phyloP scores from a whole-genome alignment of 169 alveolate species.

The Plasmodium ovale region DNA sequence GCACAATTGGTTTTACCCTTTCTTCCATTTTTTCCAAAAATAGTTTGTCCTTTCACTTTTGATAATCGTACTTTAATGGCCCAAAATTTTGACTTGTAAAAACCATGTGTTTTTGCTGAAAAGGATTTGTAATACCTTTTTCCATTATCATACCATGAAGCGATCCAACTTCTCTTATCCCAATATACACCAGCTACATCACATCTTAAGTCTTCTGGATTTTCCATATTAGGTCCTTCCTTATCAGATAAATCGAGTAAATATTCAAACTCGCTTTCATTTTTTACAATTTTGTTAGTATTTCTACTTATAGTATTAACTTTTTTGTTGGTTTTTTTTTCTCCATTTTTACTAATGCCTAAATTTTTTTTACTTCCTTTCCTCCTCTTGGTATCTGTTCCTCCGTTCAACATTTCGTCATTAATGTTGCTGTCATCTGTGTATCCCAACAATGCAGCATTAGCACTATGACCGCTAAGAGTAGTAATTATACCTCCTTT shows the following conservation, averaged over 20 bases:
- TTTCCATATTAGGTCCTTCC: slow-evolving; percentile 79
- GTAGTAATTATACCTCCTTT: not conserved
- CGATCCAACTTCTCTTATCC: slow-evolving; percentile 91
- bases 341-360: slow-evolving; percentile 14
- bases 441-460: not conserved
- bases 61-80: slow-evolving; percentile 88
- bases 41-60: slow-evolving; percentile 80
- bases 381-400: not conserved
- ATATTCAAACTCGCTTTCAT: slow-evolving; percentile 85
- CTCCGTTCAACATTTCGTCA: not conserved
- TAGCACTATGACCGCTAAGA: not conserved
- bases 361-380: slow-evolving; percentile 48
- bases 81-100: slow-evolving; percentile 86
- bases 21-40: slow-evolving; percentile 51
- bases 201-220: slow-evolving; percentile 84
- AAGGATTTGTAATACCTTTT: slow-evolving; percentile 85
- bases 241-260: slow-evolving; percentile 81
- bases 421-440: not conserved
- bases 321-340: slow-evolving; percentile 53
- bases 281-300: slow-evolving; percentile 58
- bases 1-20: slow-evolving; percentile 5
- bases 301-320: slow-evolving; percentile 12
- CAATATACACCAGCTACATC: slow-evolving; percentile 90
- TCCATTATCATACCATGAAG: slow-evolving; percentile 89
- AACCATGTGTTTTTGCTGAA: slow-evolving; percentile 89